A percentile compares a stretch with the other conserved stretches of the same genome.
phyloP scores from a whole-genome alignment of 2,329 filamentous ascomycete species.

The Colletotrichum truncatum region DNA sequence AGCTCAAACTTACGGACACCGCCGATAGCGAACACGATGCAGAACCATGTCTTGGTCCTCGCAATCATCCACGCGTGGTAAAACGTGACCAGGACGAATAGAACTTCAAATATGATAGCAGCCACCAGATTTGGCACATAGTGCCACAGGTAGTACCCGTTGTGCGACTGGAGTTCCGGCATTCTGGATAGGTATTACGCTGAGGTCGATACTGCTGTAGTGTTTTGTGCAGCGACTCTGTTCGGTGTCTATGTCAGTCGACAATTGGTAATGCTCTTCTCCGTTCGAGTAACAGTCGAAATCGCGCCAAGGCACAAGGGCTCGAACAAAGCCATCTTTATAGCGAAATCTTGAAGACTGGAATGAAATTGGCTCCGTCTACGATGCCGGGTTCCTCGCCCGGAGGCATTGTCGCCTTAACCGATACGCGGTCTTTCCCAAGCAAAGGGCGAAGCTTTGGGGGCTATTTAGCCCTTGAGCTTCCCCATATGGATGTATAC shows the following conservation, averaged over 20 bases:
- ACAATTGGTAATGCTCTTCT: not conserved
- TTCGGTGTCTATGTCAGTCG: not conserved
- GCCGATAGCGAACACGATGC: conserved; percentile 57
- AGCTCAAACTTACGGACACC: conserved; percentile 51
- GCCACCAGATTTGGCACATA: conserved; percentile 52
- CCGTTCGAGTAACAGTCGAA: not conserved
- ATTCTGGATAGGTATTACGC: conserved; percentile 29
- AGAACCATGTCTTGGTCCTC: conserved; percentile 58
- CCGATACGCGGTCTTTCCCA: conserved; percentile 14
- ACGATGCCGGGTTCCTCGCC: not conserved
- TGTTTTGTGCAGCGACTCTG: not conserved
- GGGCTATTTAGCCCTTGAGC: not conserved
- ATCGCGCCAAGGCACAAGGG: conserved; percentile 8
- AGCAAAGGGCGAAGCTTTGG: not conserved
- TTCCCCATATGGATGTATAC: conserved; percentile 16
- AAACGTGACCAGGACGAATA: conserved; percentile 50
- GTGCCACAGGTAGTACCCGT: conserved; percentile 45
- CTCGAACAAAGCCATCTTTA: conserved; percentile 11
- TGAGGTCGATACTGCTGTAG: not conserved
- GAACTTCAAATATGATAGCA: conserved; percentile 50
- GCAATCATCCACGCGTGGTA: conserved; percentile 52
- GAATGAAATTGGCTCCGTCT: not conserved
- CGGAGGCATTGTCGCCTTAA: not conserved
- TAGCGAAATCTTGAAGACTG: not conserved
- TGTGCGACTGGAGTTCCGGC: conserved; percentile 41